These are phyloP conservation scores for Lobulomyces angularis DNA, from an alignment of 192 early-diverging fungal genomes.

Conservation along the genomic window DNA sequence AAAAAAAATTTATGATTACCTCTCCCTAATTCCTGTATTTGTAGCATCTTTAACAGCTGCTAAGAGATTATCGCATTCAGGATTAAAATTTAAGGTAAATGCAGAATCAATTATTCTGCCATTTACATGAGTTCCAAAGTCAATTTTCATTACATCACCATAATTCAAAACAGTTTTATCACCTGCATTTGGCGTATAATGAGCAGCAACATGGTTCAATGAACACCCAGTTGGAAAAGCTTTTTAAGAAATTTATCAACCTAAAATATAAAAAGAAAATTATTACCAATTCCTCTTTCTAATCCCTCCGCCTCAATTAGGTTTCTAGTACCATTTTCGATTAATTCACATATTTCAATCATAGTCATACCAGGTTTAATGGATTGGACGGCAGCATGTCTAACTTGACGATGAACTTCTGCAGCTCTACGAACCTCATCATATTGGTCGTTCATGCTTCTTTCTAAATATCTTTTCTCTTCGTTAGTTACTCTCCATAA, in stretches of 20 bases:
- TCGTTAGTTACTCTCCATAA: constrained; percentile 77
- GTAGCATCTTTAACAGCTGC: constrained; percentile 89
- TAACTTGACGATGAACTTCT: constrained; percentile 88
- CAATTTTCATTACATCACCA: constrained; percentile 92
- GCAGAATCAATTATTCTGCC: constrained; percentile 92
- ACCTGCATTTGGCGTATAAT: constrained; percentile 95
- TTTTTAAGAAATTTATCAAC: constrained; percentile 39
- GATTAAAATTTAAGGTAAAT: constrained; percentile 87
- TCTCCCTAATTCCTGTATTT: constrained; percentile 73
- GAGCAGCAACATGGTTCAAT: constrained; percentile 89
- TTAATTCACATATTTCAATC: constrained; percentile 82
- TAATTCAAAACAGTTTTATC: constrained; percentile 78
- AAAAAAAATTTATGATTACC: neutral
- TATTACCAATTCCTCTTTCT: constrained; percentile 53
- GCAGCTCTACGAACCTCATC: constrained; percentile 77
- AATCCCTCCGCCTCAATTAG: constrained; percentile 78
- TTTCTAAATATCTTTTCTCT: constrained; percentile 79
- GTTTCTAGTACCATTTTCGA: constrained; percentile 87
- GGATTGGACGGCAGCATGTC: constrained; percentile 58
- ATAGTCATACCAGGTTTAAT: constrained; percentile 93
- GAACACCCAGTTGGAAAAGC: constrained; percentile 94
- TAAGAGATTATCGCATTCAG: constrained; percentile 70
- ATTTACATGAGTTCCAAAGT: constrained; percentile 89
- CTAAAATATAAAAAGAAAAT: no score
- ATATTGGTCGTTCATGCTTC: constrained; percentile 55